Evolutionary conservation across 352 stramenopile genomes (phyloP).

Genomic region (Stramenopiles sp.): DNA sequence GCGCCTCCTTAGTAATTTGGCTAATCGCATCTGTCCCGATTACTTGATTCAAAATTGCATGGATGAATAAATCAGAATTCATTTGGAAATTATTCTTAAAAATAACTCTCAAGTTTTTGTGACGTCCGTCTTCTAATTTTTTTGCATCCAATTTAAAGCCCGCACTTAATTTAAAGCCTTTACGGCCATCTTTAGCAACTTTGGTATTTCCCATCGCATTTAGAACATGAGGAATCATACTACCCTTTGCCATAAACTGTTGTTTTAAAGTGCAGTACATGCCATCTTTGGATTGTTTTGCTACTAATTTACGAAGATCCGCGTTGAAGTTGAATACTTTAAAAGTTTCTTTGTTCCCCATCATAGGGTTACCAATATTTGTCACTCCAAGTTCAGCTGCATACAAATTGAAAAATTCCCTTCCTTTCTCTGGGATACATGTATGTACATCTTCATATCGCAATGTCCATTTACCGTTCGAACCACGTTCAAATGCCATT

Average conservation of each 20-base stretch:
- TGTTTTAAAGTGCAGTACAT: neutral
- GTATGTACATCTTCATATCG: neutral
- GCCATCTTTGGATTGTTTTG: neutral
- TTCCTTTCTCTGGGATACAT: neutral
- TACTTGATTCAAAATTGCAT: slow-evolving; percentile 2
- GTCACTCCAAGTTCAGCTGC: neutral
- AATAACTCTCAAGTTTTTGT: neutral
- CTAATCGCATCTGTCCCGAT: neutral
- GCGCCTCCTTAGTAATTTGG: neutral
- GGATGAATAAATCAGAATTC: slow-evolving; percentile 2
- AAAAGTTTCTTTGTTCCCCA: neutral
- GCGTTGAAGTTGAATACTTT: neutral
- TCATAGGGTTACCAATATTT: neutral
- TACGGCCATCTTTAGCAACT: neutral
- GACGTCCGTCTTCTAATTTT: neutral
- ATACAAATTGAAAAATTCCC: neutral
- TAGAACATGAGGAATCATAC: neutral
- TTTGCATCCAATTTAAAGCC: neutral
- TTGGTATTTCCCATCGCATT: neutral
- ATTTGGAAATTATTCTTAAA: slow-evolving; percentile 7
- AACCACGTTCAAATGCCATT: neutral
- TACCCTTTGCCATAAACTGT: neutral
- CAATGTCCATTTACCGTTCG: neutral
- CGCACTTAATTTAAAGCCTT: neutral
- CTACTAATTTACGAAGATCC: neutral